Base-by-base conservation (phyloP, 768 basidiomycete genomes). In the Scleroderma bovista region DNA sequence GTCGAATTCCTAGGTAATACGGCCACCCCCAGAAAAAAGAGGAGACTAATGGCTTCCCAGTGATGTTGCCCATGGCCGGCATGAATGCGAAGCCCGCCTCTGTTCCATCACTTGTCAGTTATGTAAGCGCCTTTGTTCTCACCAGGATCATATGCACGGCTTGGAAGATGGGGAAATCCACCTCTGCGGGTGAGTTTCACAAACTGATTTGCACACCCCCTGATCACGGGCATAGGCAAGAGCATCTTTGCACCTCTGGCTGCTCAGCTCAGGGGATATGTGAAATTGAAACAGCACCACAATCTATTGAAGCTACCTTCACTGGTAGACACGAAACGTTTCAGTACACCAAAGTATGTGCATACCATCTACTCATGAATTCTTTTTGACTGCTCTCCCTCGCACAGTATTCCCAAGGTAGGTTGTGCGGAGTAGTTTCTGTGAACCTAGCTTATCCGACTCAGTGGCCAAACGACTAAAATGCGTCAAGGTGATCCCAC, bases 301-400 rank as follows among this genome's bases (percentile, higher is more conserved):
- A 75, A 47, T 74, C 78, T 0, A 72, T 81, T 37, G 75, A 79
- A 54, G 76, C 78, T 3, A 78, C 77, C 0, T 81, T 80, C 54
- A 74, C 71, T 0, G 80, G 80, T 1, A 66, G 63, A 44, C 75
- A 80, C 46, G 75, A 79, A 51, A 78, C 74, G 0, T 81, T 79
- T 57, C 73, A 77, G 55, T 81, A 77, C 48, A 81, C 80, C 2
- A 81, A 80, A 72, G 79, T 77, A 37, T 33, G 41, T 13, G 1
- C n/a, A n/a, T n/a, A 17, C 41, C 23, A 10, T 12, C 22, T n/a
- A 26, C 23, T 16, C 17, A n/a, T 53, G 41, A 42, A 19, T 45
- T 11, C 23, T 32, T 17, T 19, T 24, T 19, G 7, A 7, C 17
- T 6, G 33, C 47, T 19, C 31, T 49, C 20, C 32, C 16, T 24